Conservation (phyloP, 768 basidiomycete species). For the Coprinopsis cinerea region DNA sequence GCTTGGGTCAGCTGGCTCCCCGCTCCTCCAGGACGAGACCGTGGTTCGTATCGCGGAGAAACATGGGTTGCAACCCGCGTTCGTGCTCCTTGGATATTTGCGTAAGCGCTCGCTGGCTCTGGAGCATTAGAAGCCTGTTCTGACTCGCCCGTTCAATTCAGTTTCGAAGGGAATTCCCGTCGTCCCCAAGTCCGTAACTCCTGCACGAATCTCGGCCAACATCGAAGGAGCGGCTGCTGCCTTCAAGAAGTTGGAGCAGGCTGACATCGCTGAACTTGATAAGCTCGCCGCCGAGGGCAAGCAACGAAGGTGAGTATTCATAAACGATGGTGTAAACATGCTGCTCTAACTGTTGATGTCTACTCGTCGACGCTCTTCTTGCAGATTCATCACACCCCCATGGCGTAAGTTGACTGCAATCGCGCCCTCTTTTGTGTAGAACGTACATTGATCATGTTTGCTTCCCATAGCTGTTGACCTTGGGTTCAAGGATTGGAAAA, state of each 20-base stretch:
- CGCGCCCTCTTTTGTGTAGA: background rate
- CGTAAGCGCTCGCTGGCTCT: slow-evolving; percentile 31
- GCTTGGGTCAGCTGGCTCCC: slow-evolving; percentile 63
- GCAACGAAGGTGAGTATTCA: slow-evolving; percentile 47
- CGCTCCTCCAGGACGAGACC: slow-evolving; percentile 57
- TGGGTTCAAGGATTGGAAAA: slow-evolving; percentile 65
- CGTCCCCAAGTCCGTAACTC: slow-evolving; percentile 76
- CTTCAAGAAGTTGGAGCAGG: slow-evolving; percentile 36
- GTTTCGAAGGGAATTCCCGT: slow-evolving; percentile 60
- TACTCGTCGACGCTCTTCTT: background rate
- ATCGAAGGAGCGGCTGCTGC: slow-evolving; percentile 45
- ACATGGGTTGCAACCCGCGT: slow-evolving; percentile 46
- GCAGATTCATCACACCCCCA: slow-evolving; percentile 54
- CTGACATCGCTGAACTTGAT: slow-evolving; percentile 54
- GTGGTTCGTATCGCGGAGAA: slow-evolving; percentile 56
- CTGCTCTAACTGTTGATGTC: slow-evolving; percentile 8
- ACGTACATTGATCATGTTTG: background rate
- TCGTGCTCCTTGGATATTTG: slow-evolving; percentile 60
- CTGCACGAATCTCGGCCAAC: slow-evolving; percentile 59
- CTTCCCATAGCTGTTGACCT: slow-evolving; percentile 48
- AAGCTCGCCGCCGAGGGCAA: slow-evolving; percentile 54
- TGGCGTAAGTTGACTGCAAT: slow-evolving; percentile 50
- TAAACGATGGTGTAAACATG: background rate
- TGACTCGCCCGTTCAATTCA: slow-evolving; percentile 19
- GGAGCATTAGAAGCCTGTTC: background rate